These are phyloP conservation scores for Colletotrichum neosansevieriae DNA, from an alignment of 2,329 filamentous ascomycete species.

Conservation along the genomic window DNA sequence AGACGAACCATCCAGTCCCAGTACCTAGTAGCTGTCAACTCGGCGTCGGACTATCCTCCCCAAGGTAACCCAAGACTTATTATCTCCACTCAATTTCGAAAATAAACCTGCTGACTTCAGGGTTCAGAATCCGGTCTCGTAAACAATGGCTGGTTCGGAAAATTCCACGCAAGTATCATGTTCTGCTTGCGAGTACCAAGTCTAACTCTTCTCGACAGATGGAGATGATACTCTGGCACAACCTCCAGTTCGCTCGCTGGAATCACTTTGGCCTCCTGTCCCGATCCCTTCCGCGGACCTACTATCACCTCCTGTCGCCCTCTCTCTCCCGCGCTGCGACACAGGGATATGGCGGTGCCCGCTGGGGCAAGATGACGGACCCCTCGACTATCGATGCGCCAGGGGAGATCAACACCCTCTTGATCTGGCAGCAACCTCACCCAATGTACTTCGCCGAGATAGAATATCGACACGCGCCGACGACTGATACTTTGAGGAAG, in stretches of 20 bases:
- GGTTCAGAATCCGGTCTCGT: conserved; percentile 55
- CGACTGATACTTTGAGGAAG: conserved; percentile 56
- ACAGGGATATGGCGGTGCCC: conserved; percentile 59
- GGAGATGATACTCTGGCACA: conserved; percentile 68
- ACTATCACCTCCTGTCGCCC: conserved; percentile 58
- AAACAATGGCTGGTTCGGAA: conserved; percentile 69
- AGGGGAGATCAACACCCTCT: conserved; percentile 70
- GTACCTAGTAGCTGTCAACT: conserved; percentile 65
- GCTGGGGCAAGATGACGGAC: conserved; percentile 56
- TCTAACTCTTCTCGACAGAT: conserved; percentile 46
- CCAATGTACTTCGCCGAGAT: conserved; percentile 70
- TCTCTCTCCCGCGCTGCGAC: conserved; percentile 51
- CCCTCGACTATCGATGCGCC: conserved; percentile 66
- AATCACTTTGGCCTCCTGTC: conserved; percentile 58
- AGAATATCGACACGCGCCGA: conserved; percentile 62
- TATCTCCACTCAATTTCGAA: conserved; percentile 25
- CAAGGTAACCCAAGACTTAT: conserved; percentile 52
- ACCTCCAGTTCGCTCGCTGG: conserved; percentile 64
- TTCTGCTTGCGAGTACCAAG: not conserved
- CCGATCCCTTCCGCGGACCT: conserved; percentile 59
- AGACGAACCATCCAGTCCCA: conserved; percentile 65
- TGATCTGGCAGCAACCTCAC: conserved; percentile 74
- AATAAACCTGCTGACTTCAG: not conserved
- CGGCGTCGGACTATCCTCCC: conserved; percentile 60
- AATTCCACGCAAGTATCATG: conserved; percentile 58